Conservation (phyloP, 805 yeast species). For the Lipomyces starkeyi region DNA sequence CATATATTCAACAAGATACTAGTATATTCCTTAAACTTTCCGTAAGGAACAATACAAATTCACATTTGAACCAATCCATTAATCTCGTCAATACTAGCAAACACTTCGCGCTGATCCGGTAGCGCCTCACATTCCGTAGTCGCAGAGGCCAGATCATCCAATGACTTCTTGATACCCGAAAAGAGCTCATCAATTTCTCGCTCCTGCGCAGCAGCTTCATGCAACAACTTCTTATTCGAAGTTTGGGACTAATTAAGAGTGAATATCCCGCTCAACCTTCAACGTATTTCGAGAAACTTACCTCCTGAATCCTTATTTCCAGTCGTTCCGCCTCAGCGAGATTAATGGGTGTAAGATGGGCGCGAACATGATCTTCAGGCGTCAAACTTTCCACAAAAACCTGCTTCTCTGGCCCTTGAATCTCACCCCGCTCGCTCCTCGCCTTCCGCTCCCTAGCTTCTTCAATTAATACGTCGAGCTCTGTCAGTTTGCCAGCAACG, state of each 20-base stretch:
- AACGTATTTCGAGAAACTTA: not conserved
- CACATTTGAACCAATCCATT: conserved; percentile 6
- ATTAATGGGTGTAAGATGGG: conserved; percentile 41
- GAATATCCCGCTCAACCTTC: not conserved
- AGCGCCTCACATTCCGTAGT: conserved; percentile 20
- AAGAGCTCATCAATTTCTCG: conserved; percentile 24
- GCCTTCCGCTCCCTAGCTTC: conserved; percentile 46
- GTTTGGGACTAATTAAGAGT: conserved; percentile 15
- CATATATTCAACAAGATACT: not conserved
- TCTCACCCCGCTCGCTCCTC: conserved; percentile 24
- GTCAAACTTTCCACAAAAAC: conserved; percentile 42
- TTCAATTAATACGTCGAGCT: conserved; percentile 50
- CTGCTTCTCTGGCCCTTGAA: conserved; percentile 30
- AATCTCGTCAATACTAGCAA: conserved; percentile 21
- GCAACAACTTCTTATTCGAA: conserved; percentile 24
- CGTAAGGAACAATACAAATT: not conserved
- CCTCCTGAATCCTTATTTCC: conserved; percentile 27
- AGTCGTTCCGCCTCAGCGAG: conserved; percentile 37
- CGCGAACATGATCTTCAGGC: conserved; percentile 44
- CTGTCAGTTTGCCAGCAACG: conserved; percentile 48
- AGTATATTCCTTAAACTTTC: not conserved
- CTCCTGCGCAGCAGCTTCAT: conserved; percentile 25
- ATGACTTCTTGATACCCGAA: conserved; percentile 5
- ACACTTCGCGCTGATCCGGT: conserved; percentile 26
- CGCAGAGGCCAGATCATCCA: conserved; percentile 24